These are phyloP conservation scores for Thraustotheca clavata DNA, from an alignment of 352 stramenopile species.

Conservation along the genomic window DNA sequence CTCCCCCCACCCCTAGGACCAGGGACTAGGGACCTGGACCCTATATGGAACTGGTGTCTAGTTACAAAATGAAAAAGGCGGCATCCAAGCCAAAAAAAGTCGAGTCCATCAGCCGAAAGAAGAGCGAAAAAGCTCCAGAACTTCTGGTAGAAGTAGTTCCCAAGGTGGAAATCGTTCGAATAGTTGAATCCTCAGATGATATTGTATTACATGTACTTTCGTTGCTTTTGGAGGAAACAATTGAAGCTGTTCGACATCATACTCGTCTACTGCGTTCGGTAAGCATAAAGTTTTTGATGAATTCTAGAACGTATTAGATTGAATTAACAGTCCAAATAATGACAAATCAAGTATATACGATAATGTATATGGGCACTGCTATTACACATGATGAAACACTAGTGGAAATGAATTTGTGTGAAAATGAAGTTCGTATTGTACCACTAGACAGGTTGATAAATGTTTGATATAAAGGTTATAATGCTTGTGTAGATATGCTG, in stretches of 20 bases:
- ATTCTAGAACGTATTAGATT: background rate
- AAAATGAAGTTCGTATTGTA: background rate
- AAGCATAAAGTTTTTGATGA: background rate
- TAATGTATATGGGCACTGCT: conserved; percentile 12
- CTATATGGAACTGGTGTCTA: too few species aligned
- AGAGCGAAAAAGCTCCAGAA: too few species aligned
- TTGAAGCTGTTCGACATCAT: background rate
- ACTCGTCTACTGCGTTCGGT: background rate
- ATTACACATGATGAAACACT: conserved; percentile 5
- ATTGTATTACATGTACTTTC: background rate
- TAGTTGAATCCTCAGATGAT: background rate
- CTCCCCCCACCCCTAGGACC: too few species aligned
- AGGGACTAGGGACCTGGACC: too few species aligned
- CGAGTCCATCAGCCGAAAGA: too few species aligned
- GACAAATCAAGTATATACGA: background rate
- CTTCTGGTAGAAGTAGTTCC: background rate
- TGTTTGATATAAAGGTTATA: background rate
- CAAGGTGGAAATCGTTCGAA: background rate
- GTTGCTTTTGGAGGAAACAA: background rate
- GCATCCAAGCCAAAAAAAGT: too few species aligned
- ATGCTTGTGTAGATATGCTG: background rate
- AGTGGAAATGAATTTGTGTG: background rate
- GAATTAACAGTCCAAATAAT: background rate
- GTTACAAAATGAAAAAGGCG: too few species aligned
- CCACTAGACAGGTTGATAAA: background rate